phyloP scores from a whole-genome alignment of 352 stramenopile genomes.

The Phytophthora tubulina region DNA sequence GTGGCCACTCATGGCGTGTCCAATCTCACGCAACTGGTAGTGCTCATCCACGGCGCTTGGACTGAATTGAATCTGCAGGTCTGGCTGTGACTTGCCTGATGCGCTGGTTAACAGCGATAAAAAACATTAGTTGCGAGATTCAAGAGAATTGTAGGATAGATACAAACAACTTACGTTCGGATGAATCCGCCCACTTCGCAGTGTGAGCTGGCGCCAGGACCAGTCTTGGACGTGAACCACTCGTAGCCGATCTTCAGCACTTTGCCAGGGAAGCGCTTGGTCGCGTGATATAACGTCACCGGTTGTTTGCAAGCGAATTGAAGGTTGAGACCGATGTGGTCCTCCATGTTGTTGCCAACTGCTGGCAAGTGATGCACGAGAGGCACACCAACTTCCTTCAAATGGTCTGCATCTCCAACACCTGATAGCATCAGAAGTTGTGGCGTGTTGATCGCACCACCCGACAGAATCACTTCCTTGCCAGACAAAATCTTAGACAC shows the following conservation, averaged over 20 bases:
- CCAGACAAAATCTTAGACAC: conserved; percentile 55
- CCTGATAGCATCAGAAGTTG: conserved; percentile 88
- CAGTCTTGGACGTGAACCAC: conserved; percentile 71
- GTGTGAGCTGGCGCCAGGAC: conserved; percentile 75
- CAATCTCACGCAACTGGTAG: conserved; percentile 40
- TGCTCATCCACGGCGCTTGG: conserved; percentile 61
- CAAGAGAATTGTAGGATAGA: neutral
- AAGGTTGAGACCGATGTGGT: conserved; percentile 87
- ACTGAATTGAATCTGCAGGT: conserved; percentile 88
- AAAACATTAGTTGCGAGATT: neutral
- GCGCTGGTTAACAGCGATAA: conserved; percentile 32
- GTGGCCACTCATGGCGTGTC: conserved; percentile 85
- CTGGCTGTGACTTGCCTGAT: conserved; percentile 73
- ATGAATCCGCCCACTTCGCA: conserved; percentile 89
- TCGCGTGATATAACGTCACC: conserved; percentile 87
- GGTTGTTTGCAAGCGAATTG: conserved; percentile 88
- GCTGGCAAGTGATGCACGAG: conserved; percentile 78
- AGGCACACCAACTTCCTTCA: conserved; percentile 74
- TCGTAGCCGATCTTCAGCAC: conserved; percentile 80
- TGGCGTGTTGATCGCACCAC: conserved; percentile 87
- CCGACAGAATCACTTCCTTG: conserved; percentile 88
- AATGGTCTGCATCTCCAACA: conserved; percentile 71
- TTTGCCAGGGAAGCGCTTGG: conserved; percentile 84
- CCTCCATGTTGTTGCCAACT: conserved; percentile 87
- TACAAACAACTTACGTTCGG: conserved; percentile 49